Evolutionary conservation across 192 early-diverging fungal species (phyloP).

Genomic region (Kickxella alabastrina): DNA sequence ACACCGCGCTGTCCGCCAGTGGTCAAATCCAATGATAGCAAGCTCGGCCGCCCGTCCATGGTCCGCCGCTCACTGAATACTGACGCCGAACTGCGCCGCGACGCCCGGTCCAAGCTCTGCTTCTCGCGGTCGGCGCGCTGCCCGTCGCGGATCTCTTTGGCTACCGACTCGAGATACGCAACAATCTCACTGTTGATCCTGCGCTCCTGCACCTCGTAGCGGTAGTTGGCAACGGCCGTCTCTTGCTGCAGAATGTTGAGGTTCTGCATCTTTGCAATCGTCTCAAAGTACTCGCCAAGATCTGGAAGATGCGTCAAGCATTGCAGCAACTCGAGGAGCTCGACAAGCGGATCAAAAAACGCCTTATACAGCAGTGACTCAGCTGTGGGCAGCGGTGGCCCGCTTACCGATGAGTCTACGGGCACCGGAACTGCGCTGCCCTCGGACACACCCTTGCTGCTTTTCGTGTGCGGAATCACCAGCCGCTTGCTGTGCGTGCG

Average conservation of each 20-base stretch:
- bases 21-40: conserved; percentile 40
- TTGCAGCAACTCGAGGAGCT: conserved; percentile 79
- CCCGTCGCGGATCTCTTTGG: conserved; percentile 62
- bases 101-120: conserved; percentile 30
- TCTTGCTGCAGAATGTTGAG: conserved; percentile 73
- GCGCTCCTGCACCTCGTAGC: conserved; percentile 85
- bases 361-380: conserved; percentile 32
- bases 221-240: conserved; percentile 69
- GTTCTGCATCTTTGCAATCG: conserved; percentile 59
- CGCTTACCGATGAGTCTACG: not conserved
- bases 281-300: conserved; percentile 71
- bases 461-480: conserved; percentile 15
- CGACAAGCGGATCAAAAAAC: conserved; percentile 63
- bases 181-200: conserved; percentile 67
- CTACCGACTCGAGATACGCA: conserved; percentile 69
- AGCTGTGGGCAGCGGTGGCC: not conserved
- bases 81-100: conserved; percentile 41
- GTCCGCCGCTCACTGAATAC: conserved; percentile 38
- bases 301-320: conserved; percentile 71
- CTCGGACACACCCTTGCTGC: not conserved
- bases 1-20: conserved; percentile 12
- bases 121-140: conserved; percentile 44
- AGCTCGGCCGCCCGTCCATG: conserved; percentile 45
- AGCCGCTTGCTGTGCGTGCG: conserved; percentile 55
- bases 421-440: not conserved